Evolutionary conservation across 116 monocot species (phyloP), one percentile per base, ranked within the genome.

Genomic region (Thalassia testudinum): DNA sequence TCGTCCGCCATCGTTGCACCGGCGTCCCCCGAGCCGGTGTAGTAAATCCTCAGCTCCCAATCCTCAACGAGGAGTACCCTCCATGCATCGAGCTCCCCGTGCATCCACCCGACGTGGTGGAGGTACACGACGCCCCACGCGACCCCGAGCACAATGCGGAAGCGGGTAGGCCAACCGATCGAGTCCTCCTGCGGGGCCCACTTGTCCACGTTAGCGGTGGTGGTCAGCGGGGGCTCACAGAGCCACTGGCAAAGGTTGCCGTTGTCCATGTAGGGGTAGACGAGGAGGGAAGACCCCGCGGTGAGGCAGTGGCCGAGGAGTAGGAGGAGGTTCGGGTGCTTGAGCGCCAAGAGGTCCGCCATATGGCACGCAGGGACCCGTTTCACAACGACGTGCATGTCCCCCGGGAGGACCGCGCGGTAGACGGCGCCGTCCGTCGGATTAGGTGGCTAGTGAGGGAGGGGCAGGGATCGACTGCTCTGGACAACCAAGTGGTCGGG

Each of bases 191-290:
- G 30, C 22, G 49, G 21, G 26, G 40, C 65, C 58, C 68, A 73
- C 61, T 85, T 75, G 0, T 85, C 91, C 18, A 56, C 58, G 12
- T 20, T 11, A 19, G 14, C 11, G 2, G 24, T 25, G 48, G 26
- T 21, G 17, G 61, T 72, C 12, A 78, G 63, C 0, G 87, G 93
- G 1, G 81, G 81, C 75, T 93, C 87, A 58, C 87, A 78, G 23
- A 93, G 78, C 93, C 87, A 87, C 43, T 78, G 78, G 69, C 73
- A 78, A 18, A 93, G 68, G 68, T 93, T 87, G 15, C 93, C 87
- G 19, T 70, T 70, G 45, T 87, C 84, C 76, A 93, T 87, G 78
- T 93, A 93, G 57, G 87, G 81, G 51, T 87, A 84, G 5, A 93
- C 62, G 3, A 78, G 38, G 8, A 93, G 69, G 61, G 76, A 83